Conservation (phyloP, 1,284 basidiomycete species). For the Boletus sp. region DNA sequence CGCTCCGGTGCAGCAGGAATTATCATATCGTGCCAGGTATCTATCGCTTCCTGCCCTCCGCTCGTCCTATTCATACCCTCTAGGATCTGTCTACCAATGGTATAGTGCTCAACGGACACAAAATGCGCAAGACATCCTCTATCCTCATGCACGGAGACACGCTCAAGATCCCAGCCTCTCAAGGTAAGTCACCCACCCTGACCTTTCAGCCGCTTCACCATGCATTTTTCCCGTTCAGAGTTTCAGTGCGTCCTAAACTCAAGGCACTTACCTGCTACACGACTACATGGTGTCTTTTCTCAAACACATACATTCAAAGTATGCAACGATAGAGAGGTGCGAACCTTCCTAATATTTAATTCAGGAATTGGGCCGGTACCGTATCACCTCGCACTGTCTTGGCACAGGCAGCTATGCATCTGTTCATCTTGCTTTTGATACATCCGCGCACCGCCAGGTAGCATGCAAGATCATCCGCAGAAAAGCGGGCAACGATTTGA, state of each 20-base stretch:
- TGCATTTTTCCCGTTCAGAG: constrained; percentile 36
- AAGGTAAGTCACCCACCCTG: constrained; percentile 37
- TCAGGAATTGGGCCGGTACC: constrained; percentile 56
- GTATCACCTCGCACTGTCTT: constrained; percentile 69
- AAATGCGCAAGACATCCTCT: constrained; percentile 57
- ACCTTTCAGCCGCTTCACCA: constrained; percentile 5
- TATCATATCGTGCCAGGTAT: constrained; percentile 72
- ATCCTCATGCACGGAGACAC: constrained; percentile 74
- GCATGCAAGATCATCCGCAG: constrained; percentile 78
- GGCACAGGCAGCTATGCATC: constrained; percentile 79
- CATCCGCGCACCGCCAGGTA: constrained; percentile 60
- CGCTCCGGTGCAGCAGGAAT: constrained; percentile 66
- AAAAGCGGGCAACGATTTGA: constrained; percentile 51
- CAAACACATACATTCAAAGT: constrained; percentile 51
- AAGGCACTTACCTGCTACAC: constrained; percentile 47
- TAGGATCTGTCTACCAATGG: constrained; percentile 81
- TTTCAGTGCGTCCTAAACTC: constrained; percentile 63
- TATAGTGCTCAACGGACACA: constrained; percentile 63
- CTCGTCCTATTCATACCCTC: constrained; percentile 4
- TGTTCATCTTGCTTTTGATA: constrained; percentile 72
- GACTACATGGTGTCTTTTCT: constrained; percentile 57
- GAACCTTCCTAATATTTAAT: constrained; percentile 16
- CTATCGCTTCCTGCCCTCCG: background rate
- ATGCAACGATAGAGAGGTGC: constrained; percentile 11
- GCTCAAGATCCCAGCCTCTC: constrained; percentile 61